A percentile compares a stretch with the other conserved stretches of the same genome.
Evolutionary conservation across 768 basidiomycete genomes (phyloP).

Genomic region (Termitomyces bulborhizus): DNA sequence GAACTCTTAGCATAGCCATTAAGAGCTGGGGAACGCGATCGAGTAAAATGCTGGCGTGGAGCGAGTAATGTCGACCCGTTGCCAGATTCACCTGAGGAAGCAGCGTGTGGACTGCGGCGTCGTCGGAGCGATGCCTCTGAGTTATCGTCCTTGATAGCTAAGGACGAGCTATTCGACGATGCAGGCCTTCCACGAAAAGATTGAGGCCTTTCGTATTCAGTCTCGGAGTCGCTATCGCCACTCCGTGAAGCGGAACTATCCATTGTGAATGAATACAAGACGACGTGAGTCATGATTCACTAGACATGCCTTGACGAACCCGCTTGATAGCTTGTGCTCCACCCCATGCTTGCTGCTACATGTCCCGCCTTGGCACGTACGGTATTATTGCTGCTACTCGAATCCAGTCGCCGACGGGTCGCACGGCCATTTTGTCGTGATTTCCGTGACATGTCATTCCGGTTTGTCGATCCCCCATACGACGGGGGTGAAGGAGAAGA

Average conservation of each 20-base stretch:
- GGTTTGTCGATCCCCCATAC: constrained; percentile 44
- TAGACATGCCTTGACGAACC: constrained; percentile 70
- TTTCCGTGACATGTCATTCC: constrained; percentile 40
- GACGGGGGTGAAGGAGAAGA: constrained; percentile 74
- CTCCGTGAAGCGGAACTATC: constrained; percentile 43
- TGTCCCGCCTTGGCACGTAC: constrained; percentile 17
- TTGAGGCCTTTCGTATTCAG: constrained; percentile 40
- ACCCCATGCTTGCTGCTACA: constrained; percentile 38
- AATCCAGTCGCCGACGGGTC: constrained; percentile 30
- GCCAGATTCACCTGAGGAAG: constrained; percentile 35
- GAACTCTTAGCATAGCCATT: constrained; percentile 28
- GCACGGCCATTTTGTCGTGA: constrained; percentile 25
- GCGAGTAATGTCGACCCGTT: constrained; percentile 24
- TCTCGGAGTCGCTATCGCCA: constrained; percentile 53
- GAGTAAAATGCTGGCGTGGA: constrained; percentile 50
- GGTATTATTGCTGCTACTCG: constrained; percentile 18
- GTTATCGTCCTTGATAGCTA: constrained; percentile 18
- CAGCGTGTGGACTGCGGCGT: constrained; percentile 24
- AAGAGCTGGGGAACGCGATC: constrained; percentile 65
- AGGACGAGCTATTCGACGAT: constrained; percentile 23
- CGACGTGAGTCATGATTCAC: neutral
- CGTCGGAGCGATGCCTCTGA: constrained; percentile 21
- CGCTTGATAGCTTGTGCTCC: constrained; percentile 86
- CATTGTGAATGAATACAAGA: neutral
- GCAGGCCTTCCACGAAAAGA: constrained; percentile 38